phyloP scores from a whole-genome alignment of 176 grass and related monocot genomes.

The Zoysia japonica region DNA sequence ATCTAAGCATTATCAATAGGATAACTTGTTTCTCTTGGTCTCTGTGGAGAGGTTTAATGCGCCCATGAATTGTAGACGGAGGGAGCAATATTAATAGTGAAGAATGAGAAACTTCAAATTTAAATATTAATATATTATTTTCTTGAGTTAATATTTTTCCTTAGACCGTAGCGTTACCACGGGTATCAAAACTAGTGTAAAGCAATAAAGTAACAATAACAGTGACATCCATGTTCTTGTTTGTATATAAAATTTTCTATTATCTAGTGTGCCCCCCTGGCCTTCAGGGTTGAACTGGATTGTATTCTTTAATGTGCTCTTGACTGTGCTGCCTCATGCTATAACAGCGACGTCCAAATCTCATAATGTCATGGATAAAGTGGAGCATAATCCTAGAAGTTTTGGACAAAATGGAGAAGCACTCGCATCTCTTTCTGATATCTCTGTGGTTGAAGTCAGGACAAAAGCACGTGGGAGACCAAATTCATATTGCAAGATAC shows the following conservation, averaged over 20 bases:
- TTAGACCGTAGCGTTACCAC: too few relatives aligned
- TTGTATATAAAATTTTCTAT: not conserved
- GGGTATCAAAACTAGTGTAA: too few relatives aligned
- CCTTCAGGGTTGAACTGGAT: slow-evolving; percentile 7
- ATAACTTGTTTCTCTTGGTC: too few relatives aligned
- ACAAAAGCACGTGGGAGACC: slow-evolving; percentile 85
- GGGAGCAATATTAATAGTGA: too few relatives aligned
- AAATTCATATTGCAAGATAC: slow-evolving; percentile 95
- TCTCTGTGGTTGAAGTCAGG: slow-evolving; percentile 85
- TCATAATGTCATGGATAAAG: slow-evolving; percentile 35
- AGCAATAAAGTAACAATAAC: slow-evolving; percentile 7
- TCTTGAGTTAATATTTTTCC: too few relatives aligned
- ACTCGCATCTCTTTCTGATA: slow-evolving; percentile 80
- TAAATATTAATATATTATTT: too few relatives aligned
- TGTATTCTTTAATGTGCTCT: slow-evolving; percentile 1
- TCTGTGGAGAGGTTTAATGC: too few relatives aligned
- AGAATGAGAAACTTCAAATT: too few relatives aligned
- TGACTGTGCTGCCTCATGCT: slow-evolving; percentile 22
- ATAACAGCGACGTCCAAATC: slow-evolving; percentile 70
- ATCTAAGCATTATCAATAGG: too few relatives aligned
- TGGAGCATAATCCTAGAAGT: slow-evolving; percentile 39
- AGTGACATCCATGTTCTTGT: not conserved
- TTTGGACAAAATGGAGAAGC: slow-evolving; percentile 75
- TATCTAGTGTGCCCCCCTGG: not conserved
- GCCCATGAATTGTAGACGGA: too few relatives aligned